Evolutionary conservation across 2,329 filamentous ascomycete species (phyloP), one percentile per base, ranked within the genome.

Genomic region (Fusarium bactridioides): DNA sequence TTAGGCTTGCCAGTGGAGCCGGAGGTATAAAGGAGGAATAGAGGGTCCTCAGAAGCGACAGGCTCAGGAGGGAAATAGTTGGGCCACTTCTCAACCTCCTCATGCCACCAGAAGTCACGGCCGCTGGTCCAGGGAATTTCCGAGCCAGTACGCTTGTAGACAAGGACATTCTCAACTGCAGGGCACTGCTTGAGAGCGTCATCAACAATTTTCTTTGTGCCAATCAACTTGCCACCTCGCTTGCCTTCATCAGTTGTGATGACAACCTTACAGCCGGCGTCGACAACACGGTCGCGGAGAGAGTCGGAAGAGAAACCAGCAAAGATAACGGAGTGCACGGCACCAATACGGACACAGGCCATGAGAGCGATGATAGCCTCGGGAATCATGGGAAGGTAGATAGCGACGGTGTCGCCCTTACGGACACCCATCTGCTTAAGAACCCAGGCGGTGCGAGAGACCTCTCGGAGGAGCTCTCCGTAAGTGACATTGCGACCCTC

Each of bases 351-450:
- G 41, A 91, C 86, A 83, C 95, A 97, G 69, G 96, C 96, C 63
- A 99, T 87, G 83, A 99, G 93, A 60, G 96, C 92, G 78, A 99
- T 87, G 65, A 99, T 79, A 11, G 96, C 96, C 84, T 99, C 95
- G 62, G 96, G 96, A 82, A 99, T 97, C 96, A 99, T 99, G 82
- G 96, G 96, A 74, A 99, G 86, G 86, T 99, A 99, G 75, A 99
- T 93, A 72, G 94, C 96, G 64, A 99, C 95, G 9, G 95, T 97
- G 84, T 99, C 96, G 62, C 96, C 96, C 87, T 98, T 98, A 86
- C 92, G 91, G 68, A 99, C 95, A 72, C 96, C 96, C 90, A 97
- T 96, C 85, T 95, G 90, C 87, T 95, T 97, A 76, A 99, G 88
- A 29, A 93, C 92, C 86, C 94, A 94, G 48, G 96, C 93, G 21